Conservation (phyloP, 805 yeast species). For the Isabelozyma heimii region DNA sequence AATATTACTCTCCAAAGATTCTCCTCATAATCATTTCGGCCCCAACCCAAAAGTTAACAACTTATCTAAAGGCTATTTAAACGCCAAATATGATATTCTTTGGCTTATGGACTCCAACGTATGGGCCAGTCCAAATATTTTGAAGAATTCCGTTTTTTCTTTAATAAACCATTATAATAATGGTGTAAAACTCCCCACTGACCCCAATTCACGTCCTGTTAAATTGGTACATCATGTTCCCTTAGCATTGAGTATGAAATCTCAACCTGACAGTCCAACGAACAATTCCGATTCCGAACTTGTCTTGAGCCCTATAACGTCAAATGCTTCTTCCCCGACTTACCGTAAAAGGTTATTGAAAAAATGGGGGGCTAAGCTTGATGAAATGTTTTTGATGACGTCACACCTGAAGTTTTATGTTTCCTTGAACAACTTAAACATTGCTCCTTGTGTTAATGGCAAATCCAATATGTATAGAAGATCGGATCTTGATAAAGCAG, state of each 20-base stretch:
- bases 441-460: conserved; percentile 92
- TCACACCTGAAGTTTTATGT: conserved; percentile 85
- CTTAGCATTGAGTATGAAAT: conserved; percentile 45
- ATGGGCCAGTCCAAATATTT: conserved; percentile 66
- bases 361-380: conserved; percentile 62
- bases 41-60: conserved; percentile 91
- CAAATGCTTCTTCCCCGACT: neutral
- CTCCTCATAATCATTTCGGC: conserved; percentile 55
- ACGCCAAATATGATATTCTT: conserved; percentile 67
- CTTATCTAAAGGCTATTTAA: conserved; percentile 71
- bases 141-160: conserved; percentile 61
- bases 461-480: conserved; percentile 77
- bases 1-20: conserved; percentile 41
- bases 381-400: conserved; percentile 81
- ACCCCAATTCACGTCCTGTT: conserved; percentile 36
- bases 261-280: conserved; percentile 7
- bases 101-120: conserved; percentile 90
- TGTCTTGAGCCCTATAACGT: conserved; percentile 13
- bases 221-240: conserved; percentile 83
- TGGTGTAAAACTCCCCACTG: conserved; percentile 32
- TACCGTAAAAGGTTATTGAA: conserved; percentile 12
- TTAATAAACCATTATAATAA: conserved; percentile 50
- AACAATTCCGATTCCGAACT: conserved; percentile 20
- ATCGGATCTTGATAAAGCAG: conserved; percentile 61
- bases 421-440: conserved; percentile 65